A percentile compares a stretch with the other conserved stretches of the same genome.
Conservation (phyloP, 106 monocot genomes). For the Dendrobium nobile region DNA sequence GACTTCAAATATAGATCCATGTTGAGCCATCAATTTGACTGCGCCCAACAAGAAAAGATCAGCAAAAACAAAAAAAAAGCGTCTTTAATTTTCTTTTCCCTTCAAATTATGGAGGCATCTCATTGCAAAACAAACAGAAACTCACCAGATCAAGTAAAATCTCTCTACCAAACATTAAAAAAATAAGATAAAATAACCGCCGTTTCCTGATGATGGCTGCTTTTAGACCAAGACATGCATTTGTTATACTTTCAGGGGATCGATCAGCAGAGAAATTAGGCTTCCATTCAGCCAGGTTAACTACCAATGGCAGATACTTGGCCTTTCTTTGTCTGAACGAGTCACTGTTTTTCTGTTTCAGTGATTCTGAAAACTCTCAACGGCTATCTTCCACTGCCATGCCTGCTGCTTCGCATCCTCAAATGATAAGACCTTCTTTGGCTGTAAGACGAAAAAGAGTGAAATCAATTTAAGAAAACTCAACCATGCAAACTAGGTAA, state of each 20-base stretch:
- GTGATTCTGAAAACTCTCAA: slow-evolving; percentile 60
- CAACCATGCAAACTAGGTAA: background rate
- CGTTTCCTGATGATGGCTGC: background rate
- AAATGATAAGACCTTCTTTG: slow-evolving; percentile 81
- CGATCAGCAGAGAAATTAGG: background rate
- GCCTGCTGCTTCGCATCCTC: slow-evolving; percentile 87
- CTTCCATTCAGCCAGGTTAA: background rate
- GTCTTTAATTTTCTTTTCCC: background rate
- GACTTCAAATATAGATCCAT: no score
- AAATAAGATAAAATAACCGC: background rate
- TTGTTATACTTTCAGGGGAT: background rate
- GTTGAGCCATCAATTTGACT: background rate
- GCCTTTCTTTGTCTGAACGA: background rate
- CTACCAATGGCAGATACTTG: background rate
- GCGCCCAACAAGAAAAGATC: background rate
- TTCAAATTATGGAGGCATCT: background rate
- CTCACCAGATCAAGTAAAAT: background rate
- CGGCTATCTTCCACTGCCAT: slow-evolving; percentile 84
- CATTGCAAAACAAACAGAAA: background rate
- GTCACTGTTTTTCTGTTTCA: background rate
- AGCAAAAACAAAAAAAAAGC: background rate
- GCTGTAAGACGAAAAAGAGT: slow-evolving; percentile 27
- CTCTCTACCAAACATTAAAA: background rate
- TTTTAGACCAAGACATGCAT: background rate
- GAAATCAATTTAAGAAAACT: background rate